Base-by-base conservation (phyloP, 768 basidiomycete species). In the Strobilomyces confusus region DNA sequence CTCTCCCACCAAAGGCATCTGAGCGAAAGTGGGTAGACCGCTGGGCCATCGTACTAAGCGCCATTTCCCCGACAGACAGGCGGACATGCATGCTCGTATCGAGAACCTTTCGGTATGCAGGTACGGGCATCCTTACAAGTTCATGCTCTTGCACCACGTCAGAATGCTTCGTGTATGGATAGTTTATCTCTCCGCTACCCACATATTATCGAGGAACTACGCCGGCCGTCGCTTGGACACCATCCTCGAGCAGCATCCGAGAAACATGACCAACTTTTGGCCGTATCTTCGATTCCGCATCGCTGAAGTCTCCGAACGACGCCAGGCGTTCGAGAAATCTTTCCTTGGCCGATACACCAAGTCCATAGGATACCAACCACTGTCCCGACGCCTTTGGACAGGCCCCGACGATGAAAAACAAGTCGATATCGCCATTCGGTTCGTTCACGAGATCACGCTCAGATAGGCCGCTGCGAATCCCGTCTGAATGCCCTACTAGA, bases 151-250 rank as follows among this genome's bases (percentile, higher is more conserved):
- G 29, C 54, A 44, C 44, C 49, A 48, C 40, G 23, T 29, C 30
- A 44, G 41, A 26, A 17, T 38, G n/a, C 43, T 9, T 15, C 33
- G 5, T 32, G 29, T 25, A 13, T 37, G 42, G 42, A 44, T 53
- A 90, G 88, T 80, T 7, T 84, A 85, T 67, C 72, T 86, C 5
- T 83, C 86, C 12, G 86, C 87, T 0, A 61, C 64, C 13, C 67
- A 75, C 48, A 76, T 78, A 33, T 73, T 90, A 9, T 56, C 47
- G 15, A 71, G 67, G 22, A 52, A 72, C 15, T 87, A 79, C 60
- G 41, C 72, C 22, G 88, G 88, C 9, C 58, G 55, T 23, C 78
- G 86, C 42, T 68, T 83, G 40, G 68, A 70, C 17, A 33, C 56
- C 1, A 48, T 82, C 8, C 55, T 80, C 44, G 53, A 68, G 42